Base-by-base conservation (phyloP, 495 filamentous ascomycete genomes). In the Lentithecium fluviatile region DNA sequence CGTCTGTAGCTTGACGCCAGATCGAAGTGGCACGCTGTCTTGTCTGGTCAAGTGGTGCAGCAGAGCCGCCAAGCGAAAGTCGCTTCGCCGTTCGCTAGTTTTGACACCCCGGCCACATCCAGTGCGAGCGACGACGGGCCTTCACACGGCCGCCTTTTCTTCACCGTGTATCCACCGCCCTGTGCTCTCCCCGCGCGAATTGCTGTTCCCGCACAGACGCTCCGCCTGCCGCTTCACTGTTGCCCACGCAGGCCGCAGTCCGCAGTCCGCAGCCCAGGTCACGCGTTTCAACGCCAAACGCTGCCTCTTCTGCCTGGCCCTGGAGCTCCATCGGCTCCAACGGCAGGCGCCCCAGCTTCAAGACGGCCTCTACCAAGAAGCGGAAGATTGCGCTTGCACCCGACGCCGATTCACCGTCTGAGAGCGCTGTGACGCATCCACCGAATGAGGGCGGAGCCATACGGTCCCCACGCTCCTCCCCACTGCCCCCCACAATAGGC, bases 321-420 rank as follows among this genome's bases (percentile, higher is more conserved):
- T 52, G 66, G 66, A 65, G 62, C 65, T 68, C 20, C 20, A 29
- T 52, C 48, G 58, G 66, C 66, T 65, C 65, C 65, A 63, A 45
- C 37, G 63, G 58, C 45, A 61, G 60, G 64, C 61, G 32, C 50
- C 62, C 55, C 51, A 67, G 80, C 76, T 82, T 83, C 88, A 91
- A 82, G 73, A 91, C 88, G 89, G 88, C 89, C 84, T 89, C 87
- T 77, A 81, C 81, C 80, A 95, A 95, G 87, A 91, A 90, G 85
- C 83, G 90, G 74, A 91, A 88, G 82, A 82, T 91, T 75, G 84
- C 81, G 68, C 82, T 59, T 81, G 73, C 78, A 79, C 23, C 11
- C 20, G 62, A 60, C 42, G 36, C 50, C 32, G 38, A 57, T 23
- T 24, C 26, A 7, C 24, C 58, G 34, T 50, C 71, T 69, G 70